These are phyloP conservation scores for Chlorella sp. DNA, from an alignment of 139 green algal genomes.

Conservation along the genomic window DNA sequence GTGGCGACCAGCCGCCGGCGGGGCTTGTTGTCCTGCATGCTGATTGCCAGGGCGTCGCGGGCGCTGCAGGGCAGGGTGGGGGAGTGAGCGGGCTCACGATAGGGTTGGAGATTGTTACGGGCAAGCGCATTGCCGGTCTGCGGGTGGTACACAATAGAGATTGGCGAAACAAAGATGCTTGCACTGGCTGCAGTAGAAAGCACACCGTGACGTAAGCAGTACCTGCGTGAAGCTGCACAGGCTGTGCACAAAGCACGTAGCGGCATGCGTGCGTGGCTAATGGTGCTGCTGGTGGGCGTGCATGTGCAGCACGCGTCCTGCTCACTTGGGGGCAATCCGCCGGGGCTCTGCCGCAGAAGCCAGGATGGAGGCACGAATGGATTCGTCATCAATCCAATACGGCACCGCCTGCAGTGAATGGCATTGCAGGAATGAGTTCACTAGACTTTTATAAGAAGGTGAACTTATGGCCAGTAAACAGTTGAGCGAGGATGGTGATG, in stretches of 20 bases:
- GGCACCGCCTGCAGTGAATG: conserved; percentile 73
- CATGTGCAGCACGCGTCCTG: neutral
- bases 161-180: neutral
- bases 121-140: neutral
- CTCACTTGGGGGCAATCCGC: conserved; percentile 21
- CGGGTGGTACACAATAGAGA: neutral
- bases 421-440: neutral
- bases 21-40: conserved; percentile 42
- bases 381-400: conserved; percentile 97
- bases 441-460: too few species aligned
- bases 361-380: conserved; percentile 69
- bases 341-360: conserved; percentile 43
- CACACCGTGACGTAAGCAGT: neutral
- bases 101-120: too few species aligned
- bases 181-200: neutral
- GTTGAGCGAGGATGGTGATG: too few species aligned
- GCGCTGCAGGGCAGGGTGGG: conserved; percentile 6
- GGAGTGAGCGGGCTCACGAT: neutral
- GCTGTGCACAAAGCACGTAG: neutral
- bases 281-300: neutral
- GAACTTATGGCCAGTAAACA: too few species aligned
- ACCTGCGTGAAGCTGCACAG: too few species aligned
- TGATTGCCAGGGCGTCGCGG: conserved; percentile 32
- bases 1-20: conserved; percentile 47
- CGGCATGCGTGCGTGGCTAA: neutral